phyloP scores from a whole-genome alignment of 768 basidiomycete genomes.

The Pleurotus tuoliensis region DNA sequence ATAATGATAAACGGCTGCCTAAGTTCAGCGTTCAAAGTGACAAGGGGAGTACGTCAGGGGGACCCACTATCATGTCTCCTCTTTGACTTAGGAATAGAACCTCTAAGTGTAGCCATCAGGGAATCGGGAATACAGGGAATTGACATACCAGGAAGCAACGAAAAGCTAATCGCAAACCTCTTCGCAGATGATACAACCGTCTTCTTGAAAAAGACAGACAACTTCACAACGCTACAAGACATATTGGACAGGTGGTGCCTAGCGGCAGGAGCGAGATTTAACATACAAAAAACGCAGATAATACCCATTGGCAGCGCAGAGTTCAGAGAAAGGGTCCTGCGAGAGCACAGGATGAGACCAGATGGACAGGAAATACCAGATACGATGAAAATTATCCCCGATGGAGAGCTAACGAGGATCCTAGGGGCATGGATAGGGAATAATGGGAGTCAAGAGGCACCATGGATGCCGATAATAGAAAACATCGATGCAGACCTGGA shows the following conservation, averaged over 20 bases:
- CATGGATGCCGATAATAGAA: too few relatives aligned
- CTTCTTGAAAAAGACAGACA: neutral
- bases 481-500: too few relatives aligned
- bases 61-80: constrained; percentile 36
- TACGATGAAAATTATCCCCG: too few relatives aligned
- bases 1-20: too few relatives aligned
- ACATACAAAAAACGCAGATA: too few relatives aligned
- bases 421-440: too few relatives aligned
- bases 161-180: constrained; percentile 24
- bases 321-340: neutral
- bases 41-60: constrained; percentile 32
- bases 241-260: constrained; percentile 23
- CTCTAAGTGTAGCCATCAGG: constrained; percentile 26
- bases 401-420: too few relatives aligned
- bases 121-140: constrained; percentile 25
- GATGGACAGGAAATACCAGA: too few relatives aligned
- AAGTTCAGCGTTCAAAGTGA: neutral
- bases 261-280: constrained; percentile 18
- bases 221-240: neutral
- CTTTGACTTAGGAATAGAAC: constrained; percentile 37
- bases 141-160: constrained; percentile 14
- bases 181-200: constrained; percentile 37
- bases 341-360: too few relatives aligned
- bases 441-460: too few relatives aligned
- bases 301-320: too few relatives aligned